These are phyloP conservation scores for Periglandula ipomoeae DNA, from an alignment of 2,329 filamentous ascomycete genomes.

Conservation along the genomic window DNA sequence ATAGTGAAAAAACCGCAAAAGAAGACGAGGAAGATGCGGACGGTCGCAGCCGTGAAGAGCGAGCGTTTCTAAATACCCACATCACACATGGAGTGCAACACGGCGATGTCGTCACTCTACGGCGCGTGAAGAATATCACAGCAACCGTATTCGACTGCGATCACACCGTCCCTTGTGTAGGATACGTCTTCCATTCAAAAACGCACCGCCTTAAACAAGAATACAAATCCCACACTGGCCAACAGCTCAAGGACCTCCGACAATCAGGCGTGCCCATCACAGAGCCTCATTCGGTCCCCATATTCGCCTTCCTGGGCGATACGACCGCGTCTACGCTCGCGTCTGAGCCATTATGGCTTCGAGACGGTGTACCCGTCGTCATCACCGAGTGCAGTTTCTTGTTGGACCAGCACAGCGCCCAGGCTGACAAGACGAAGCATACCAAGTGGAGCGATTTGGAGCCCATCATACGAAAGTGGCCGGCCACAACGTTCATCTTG, in stretches of 20 bases:
- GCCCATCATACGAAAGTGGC: constrained; percentile 32
- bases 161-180: constrained; percentile 37
- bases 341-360: constrained; percentile 30
- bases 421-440: constrained; percentile 37
- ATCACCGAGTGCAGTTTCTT: constrained; percentile 42
- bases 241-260: constrained; percentile 29
- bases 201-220: constrained; percentile 30
- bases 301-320: constrained; percentile 41
- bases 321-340: constrained; percentile 32
- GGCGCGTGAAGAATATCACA: constrained; percentile 25
- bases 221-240: constrained; percentile 25
- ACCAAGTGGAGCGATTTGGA: constrained; percentile 38
- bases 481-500: constrained; percentile 34
- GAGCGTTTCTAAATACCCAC: constrained; percentile 28
- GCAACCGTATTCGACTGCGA: constrained; percentile 36
- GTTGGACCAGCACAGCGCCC: constrained; percentile 30
- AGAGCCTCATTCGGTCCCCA: constrained; percentile 25
- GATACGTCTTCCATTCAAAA: constrained; percentile 34
- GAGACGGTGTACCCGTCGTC: constrained; percentile 31
- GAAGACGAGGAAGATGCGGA: constrained; percentile 12
- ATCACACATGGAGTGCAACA: constrained; percentile 26
- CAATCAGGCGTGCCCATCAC: constrained; percentile 30
- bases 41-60: constrained; percentile 8
- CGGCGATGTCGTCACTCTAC: constrained; percentile 27
- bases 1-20: constrained; percentile 10